These are phyloP conservation scores for Abrus precatorius DNA, from an alignment of 306 rosid species.

Conservation along the genomic window DNA sequence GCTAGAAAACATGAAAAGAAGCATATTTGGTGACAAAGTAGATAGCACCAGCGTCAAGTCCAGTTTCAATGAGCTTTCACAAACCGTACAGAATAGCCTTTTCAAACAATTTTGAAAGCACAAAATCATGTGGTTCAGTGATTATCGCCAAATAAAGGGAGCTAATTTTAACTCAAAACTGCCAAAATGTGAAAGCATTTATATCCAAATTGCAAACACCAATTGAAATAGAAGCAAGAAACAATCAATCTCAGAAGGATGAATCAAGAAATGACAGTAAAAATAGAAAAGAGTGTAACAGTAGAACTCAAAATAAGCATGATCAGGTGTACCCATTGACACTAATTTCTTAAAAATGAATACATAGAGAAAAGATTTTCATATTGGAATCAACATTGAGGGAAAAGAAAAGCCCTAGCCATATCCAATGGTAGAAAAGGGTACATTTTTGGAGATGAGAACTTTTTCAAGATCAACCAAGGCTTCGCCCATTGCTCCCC, in stretches of 20 bases:
- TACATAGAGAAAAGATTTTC: not conserved
- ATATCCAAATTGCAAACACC: not conserved
- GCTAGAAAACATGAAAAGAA: conserved; percentile 35
- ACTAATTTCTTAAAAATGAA: conserved; percentile 5
- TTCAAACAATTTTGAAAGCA: conserved; percentile 11
- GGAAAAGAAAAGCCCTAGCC: not conserved
- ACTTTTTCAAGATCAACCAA: conserved; percentile 30
- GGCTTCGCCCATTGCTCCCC: conserved; percentile 24
- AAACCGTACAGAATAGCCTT: not conserved
- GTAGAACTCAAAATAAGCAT: not conserved
- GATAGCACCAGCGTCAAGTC: not conserved
- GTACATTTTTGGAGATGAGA: conserved; percentile 33
- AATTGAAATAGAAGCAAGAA: conserved; percentile 4
- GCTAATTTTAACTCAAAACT: not conserved
- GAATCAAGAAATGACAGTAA: not conserved
- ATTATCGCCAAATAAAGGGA: conserved; percentile 12
- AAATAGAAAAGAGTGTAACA: not conserved
- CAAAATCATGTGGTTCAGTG: not conserved
- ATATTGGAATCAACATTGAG: not conserved
- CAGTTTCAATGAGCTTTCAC: conserved; percentile 35
- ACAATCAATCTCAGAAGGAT: not conserved
- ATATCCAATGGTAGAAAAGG: not conserved
- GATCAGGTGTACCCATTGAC: not conserved
- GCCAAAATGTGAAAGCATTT: conserved; percentile 4
- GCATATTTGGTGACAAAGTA: conserved; percentile 31